Evolutionary conservation across 75 land plant genomes (phyloP).

Genomic region (Larix kaempferi): DNA sequence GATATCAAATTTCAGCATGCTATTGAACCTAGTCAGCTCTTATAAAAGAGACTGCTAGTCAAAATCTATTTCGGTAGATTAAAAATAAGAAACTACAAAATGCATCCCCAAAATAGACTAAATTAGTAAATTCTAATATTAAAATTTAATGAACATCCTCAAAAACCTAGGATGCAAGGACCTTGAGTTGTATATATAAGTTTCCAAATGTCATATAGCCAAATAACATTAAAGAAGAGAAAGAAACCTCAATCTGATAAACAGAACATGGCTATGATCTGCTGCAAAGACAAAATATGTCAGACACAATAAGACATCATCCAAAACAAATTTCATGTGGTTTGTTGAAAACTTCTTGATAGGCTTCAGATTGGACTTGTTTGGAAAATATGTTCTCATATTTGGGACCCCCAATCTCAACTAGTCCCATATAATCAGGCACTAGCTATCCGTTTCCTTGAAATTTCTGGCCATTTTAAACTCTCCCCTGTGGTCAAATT

Average conservation of each 20-base stretch:
- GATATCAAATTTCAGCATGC: neutral
- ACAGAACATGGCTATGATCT: neutral
- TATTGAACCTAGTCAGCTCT: neutral
- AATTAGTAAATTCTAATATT: neutral
- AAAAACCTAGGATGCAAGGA: neutral
- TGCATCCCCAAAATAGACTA: neutral
- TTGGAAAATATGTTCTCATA: neutral
- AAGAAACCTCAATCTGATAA: neutral
- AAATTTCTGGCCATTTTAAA: neutral
- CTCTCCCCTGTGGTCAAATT: neutral
- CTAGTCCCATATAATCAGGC: neutral
- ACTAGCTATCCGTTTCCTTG: neutral
- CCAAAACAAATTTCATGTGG: neutral
- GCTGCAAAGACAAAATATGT: neutral
- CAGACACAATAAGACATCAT: neutral
- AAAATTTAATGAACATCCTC: neutral
- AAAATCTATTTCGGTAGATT: neutral
- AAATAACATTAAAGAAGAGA: neutral
- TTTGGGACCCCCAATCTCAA: neutral
- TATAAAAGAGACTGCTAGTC: neutral
- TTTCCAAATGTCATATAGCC: neutral
- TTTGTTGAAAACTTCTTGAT: neutral
- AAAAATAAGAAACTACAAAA: neutral
- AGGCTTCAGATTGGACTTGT: neutral
- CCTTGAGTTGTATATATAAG: neutral